Evolutionary conservation across 345 rosid species (phyloP).

Genomic region (Populus euphratica): DNA sequence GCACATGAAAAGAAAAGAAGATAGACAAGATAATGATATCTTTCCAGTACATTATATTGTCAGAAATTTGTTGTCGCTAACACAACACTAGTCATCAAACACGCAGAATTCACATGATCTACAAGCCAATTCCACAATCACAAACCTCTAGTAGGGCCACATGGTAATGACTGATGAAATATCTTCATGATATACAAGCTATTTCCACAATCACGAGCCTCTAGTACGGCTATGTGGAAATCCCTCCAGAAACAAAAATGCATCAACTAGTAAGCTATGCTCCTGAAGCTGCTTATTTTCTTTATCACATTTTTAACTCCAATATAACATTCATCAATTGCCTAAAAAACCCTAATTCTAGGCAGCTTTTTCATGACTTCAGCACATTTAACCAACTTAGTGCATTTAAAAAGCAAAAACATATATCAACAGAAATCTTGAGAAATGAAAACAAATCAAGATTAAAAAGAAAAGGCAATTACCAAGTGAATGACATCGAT

Average conservation of each 20-base stretch:
- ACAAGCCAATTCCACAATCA: background rate
- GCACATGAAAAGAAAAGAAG: background rate
- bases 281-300: no score
- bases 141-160: background rate
- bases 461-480: constrained; percentile 21
- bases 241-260: background rate
- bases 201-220: background rate
- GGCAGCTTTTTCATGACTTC: background rate
- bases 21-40: background rate
- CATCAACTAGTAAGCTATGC: no score
- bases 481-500: constrained; percentile 95
- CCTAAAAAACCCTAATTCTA: background rate
- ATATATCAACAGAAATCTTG: background rate
- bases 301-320: no score
- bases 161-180: background rate
- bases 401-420: background rate
- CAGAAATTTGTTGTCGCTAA: background rate
- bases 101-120: background rate
- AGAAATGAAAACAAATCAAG: background rate
- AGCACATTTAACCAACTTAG: background rate
- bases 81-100: background rate
- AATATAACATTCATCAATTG: background rate
- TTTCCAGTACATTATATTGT: background rate
- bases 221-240: background rate
- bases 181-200: background rate